These are phyloP conservation scores for Nepenthes mirabilis DNA, from an alignment of 148 eudicot species.

Conservation along the genomic window DNA sequence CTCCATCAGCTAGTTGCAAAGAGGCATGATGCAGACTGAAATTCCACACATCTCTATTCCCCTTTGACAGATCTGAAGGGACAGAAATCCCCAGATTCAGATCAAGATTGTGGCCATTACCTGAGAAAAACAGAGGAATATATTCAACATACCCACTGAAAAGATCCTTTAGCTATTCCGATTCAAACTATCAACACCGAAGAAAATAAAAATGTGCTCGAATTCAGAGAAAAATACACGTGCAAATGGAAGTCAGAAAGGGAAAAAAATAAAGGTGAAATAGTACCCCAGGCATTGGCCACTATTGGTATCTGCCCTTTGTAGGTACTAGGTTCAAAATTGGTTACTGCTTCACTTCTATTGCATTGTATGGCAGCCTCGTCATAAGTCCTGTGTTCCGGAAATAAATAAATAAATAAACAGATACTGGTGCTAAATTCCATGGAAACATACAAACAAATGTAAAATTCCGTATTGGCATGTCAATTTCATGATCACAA, in stretches of 20 bases:
- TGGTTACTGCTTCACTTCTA: conserved; percentile 62
- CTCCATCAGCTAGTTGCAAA: conserved; percentile 14
- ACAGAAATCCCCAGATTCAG: conserved; percentile 36
- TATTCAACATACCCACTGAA: neutral
- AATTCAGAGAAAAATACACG: neutral
- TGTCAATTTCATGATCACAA: conserved; percentile 22
- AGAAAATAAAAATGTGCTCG: neutral
- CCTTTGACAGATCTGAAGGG: conserved; percentile 12
- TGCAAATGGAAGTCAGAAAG: neutral
- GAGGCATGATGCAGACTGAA: conserved; percentile 7
- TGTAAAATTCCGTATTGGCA: neutral
- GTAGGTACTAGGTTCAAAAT: conserved; percentile 51
- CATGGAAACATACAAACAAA: neutral
- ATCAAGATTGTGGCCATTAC: conserved; percentile 24
- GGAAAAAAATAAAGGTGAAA: neutral
- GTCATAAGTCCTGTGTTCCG: conserved; percentile 61
- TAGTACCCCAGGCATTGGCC: neutral
- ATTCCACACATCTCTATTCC: conserved; percentile 6
- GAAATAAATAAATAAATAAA: neutral
- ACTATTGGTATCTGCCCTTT: conserved; percentile 15
- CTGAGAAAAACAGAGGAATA: conserved; percentile 8
- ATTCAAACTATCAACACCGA: neutral
- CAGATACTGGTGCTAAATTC: neutral
- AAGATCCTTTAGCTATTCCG: neutral
- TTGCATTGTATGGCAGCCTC: conserved; percentile 65